Percentiles rank a stretch among this genome's conserved stretches.
Evolutionary conservation across 1,284 basidiomycete genomes (phyloP).

Genomic region (Ustilago curta): DNA sequence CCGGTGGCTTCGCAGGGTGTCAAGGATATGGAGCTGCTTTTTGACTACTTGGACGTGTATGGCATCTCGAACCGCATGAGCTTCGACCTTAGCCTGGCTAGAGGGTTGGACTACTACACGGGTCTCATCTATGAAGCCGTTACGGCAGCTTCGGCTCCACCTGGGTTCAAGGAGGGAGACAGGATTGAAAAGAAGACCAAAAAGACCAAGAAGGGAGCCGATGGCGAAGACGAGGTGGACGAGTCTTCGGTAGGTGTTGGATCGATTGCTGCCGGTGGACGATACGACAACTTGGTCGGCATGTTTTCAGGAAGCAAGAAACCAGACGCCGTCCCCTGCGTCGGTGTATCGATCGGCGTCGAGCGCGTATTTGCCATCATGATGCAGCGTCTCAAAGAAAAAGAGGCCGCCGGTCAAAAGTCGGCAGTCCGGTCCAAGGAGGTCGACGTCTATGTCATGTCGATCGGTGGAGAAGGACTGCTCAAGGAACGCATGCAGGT

Average conservation of each 20-base stretch:
- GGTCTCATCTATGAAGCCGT: slow-evolving; percentile 98
- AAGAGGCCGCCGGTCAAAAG: slow-evolving; percentile 70
- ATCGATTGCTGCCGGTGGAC: slow-evolving; percentile 95
- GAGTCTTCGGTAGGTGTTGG: slow-evolving; percentile 94
- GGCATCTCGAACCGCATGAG: slow-evolving; percentile 81
- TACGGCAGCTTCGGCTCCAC: slow-evolving; percentile 91
- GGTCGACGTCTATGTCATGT: slow-evolving; percentile 93
- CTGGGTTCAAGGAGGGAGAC: slow-evolving; percentile 73
- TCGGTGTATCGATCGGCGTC: slow-evolving; percentile 92
- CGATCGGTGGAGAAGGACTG: slow-evolving; percentile 90
- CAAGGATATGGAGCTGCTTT: slow-evolving; percentile 88
- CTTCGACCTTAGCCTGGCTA: slow-evolving; percentile 94
- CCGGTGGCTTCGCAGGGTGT: slow-evolving; percentile 81
- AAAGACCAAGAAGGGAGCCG: slow-evolving; percentile 72
- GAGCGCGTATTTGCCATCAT: slow-evolving; percentile 95
- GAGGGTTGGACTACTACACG: slow-evolving; percentile 98
- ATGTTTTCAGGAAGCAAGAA: slow-evolving; percentile 82
- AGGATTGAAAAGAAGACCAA: slow-evolving; percentile 70
- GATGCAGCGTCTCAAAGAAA: slow-evolving; percentile 84
- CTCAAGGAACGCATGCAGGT: slow-evolving; percentile 86
- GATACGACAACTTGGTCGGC: slow-evolving; percentile 96
- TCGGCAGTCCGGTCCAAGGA: slow-evolving; percentile 81
- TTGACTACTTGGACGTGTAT: slow-evolving; percentile 85
- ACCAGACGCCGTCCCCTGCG: slow-evolving; percentile 86
- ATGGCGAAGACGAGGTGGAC: slow-evolving; percentile 82